Percentiles rank a stretch among this genome's conserved stretches.
Conservation (phyloP, 2,329 filamentous ascomycete species). For the Colletotrichum simmondsii region DNA sequence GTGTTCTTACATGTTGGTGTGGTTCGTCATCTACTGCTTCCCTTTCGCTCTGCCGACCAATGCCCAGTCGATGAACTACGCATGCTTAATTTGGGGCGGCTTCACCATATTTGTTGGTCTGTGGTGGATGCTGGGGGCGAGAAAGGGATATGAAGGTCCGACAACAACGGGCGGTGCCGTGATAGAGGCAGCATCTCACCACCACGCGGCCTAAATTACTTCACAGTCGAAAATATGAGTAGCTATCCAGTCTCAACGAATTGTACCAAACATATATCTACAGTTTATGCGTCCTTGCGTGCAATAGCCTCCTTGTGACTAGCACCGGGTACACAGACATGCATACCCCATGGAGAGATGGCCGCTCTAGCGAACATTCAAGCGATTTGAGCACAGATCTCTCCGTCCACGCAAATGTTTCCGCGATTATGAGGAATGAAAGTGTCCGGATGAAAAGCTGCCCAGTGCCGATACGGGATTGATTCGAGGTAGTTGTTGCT, state of each 20-base stretch:
- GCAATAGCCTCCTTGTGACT: background rate
- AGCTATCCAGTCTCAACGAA: background rate
- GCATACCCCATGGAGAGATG: background rate
- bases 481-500: background rate
- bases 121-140: constrained; percentile 53
- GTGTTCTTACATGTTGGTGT: constrained; percentile 68
- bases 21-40: constrained; percentile 73
- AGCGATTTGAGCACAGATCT: background rate
- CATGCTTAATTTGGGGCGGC: constrained; percentile 55
- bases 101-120: constrained; percentile 49
- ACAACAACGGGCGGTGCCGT: constrained; percentile 29
- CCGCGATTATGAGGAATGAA: background rate
- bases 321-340: background rate
- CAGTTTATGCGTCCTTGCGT: background rate
- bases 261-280: background rate
- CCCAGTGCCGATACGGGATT: background rate
- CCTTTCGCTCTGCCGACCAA: constrained; percentile 58
- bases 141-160: constrained; percentile 37
- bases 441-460: background rate
- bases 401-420: background rate
- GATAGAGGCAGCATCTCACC: background rate
- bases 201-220: background rate
- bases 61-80: constrained; percentile 64
- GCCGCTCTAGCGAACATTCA: background rate
- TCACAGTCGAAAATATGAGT: background rate